Conservation (phyloP, 2,329 filamentous ascomycete species). For the Colletotrichum abscissum region DNA sequence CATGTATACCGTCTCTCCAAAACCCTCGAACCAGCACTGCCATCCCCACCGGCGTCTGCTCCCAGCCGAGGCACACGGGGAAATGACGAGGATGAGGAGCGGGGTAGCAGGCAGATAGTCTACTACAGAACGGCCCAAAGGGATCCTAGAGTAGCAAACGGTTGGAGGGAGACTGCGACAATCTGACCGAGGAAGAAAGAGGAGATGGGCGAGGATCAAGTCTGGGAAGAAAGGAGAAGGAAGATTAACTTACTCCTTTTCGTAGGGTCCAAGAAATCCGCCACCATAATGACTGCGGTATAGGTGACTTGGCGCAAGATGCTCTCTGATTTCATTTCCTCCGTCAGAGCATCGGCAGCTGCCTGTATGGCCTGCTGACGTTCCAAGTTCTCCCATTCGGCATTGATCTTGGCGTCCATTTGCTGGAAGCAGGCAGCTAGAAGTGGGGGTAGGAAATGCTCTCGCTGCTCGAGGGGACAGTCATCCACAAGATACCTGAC, state of each 20-base stretch:
- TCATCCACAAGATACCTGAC: slow-evolving; percentile 91
- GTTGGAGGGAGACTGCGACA: neutral
- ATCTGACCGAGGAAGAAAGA: neutral
- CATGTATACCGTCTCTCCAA: neutral
- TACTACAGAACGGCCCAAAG: neutral
- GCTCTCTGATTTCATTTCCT: slow-evolving; percentile 98
- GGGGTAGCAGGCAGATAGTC: neutral
- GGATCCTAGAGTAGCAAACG: neutral
- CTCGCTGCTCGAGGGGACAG: slow-evolving; percentile 82
- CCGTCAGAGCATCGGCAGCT: slow-evolving; percentile 82
- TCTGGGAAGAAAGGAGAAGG: neutral
- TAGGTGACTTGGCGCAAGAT: slow-evolving; percentile 93
- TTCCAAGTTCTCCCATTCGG: slow-evolving; percentile 86
- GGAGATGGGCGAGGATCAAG: neutral
- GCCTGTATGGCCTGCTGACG: slow-evolving; percentile 69
- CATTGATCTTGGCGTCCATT: slow-evolving; percentile 86
- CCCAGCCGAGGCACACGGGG: neutral
- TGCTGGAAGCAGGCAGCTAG: slow-evolving; percentile 85
- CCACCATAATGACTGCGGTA: slow-evolving; percentile 91
- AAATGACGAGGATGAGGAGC: neutral
- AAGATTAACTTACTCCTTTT: slow-evolving; percentile 65
- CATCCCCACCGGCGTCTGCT: neutral
- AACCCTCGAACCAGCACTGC: neutral
- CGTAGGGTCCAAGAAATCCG: slow-evolving; percentile 84
- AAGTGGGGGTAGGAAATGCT: slow-evolving; percentile 86